Evolutionary conservation across 305 asterid species (phyloP), one percentile per base, ranked within the genome.

Genomic region (Coffea humblotiana): DNA sequence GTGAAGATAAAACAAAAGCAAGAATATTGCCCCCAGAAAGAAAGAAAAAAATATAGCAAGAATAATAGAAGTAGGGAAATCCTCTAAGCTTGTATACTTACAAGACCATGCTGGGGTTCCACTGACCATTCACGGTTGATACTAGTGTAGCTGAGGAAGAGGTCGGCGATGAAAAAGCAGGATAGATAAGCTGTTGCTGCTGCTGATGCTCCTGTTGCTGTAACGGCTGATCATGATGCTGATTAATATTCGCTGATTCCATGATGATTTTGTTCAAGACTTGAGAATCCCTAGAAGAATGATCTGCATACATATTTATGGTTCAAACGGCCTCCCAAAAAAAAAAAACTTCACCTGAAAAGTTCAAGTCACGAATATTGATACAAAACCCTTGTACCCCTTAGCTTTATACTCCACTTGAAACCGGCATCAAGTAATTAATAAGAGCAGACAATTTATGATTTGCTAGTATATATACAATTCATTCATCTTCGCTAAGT

Each of bases 231-330:
- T 79, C 83, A 43, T 77, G 78, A 61, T 82, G 73, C 0, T 82
- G 75, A 74, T 64, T 75, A 83, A 80, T 70, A 78, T 85, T 80
- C 70, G 80, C 76, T 47, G 88, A 83, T 77, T 83, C 86, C 88
- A 85, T 85, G 71, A 70, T 58, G 56, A 63, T 52, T 76, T 60
- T 69, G 47, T 68, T 80, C 51, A 23, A 80, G 75, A 51, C 51
- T 47, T 48, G 71, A 77, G 63, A 19, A 65, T 54, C 81, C 82
- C 47, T 72, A 25, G 77, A 72, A 60, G 43, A n/a, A 75, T 29
- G 32, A 29, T 58, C 71, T 32, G 37, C 56, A 65, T 64, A 4
- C 43, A 37, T 37, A 64, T 64, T 72, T 45, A 72, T 63, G 71
- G 64, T 63, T 45, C 25, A 37, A 27, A 43, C 29, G 76, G 19